A percentile compares a stretch with the other conserved stretches of the same genome.
Conservation (phyloP, 1,139 yeast species). For the Wickerhamomyces sp. region DNA sequence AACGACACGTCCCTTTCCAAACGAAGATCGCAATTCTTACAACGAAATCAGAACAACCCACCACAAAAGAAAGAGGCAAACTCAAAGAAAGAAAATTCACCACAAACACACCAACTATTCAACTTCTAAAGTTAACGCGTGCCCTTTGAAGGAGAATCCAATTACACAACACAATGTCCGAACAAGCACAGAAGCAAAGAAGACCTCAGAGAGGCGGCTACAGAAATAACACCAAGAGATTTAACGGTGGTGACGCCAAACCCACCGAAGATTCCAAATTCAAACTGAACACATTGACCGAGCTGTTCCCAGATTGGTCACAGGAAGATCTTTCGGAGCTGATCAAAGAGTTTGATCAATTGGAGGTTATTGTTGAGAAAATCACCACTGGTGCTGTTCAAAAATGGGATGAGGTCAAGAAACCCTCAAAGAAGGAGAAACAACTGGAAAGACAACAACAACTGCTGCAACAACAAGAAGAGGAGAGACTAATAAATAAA, state of each 20-base stretch:
- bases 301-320: slow-evolving; percentile 95
- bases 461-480: slow-evolving; percentile 30
- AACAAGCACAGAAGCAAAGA: slow-evolving; percentile 20
- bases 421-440: slow-evolving; percentile 42
- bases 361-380: slow-evolving; percentile 78
- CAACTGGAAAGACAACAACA: slow-evolving; percentile 24
- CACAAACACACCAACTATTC: too few relatives aligned
- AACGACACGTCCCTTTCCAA: too few relatives aligned
- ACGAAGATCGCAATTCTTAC: too few relatives aligned
- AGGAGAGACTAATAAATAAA: slow-evolving; percentile 17
- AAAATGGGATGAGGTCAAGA: slow-evolving; percentile 61
- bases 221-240: slow-evolving; percentile 43
- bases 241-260: slow-evolving; percentile 24
- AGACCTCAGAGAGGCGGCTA: slow-evolving; percentile 27
- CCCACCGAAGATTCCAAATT: slow-evolving; percentile 37
- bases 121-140: too few relatives aligned
- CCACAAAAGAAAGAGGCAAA: too few relatives aligned
- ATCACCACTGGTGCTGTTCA: slow-evolving; percentile 74
- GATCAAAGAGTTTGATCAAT: slow-evolving; percentile 69
- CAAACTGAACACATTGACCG: slow-evolving; percentile 60
- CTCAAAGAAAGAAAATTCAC: too few relatives aligned
- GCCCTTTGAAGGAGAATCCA: too few relatives aligned
- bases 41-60: too few relatives aligned
- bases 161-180: slow-evolving; percentile 17
- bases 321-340: slow-evolving; percentile 75